Base-by-base conservation (phyloP, 768 basidiomycete species). In the Xerocomellus chrysenteron region DNA sequence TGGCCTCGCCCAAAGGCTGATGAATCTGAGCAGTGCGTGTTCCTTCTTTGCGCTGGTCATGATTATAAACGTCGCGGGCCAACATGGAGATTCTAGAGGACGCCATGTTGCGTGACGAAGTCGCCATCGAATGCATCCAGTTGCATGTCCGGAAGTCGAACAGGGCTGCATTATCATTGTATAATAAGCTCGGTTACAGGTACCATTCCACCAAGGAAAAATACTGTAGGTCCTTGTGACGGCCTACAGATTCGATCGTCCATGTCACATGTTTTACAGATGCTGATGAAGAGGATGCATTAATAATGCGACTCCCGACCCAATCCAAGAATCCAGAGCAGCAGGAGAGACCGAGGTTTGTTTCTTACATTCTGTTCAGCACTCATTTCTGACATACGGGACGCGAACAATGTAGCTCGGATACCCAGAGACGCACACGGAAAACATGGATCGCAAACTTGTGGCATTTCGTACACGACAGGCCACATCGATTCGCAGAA, bases 101-200 rank as follows among this genome's bases (percentile, higher is more conserved):
- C 0, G 65, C 69, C 42, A 71, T 73, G 54, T 13, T 50, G 13
- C 57, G 66, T 5, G 66, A 58, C 26, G 45, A 60, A 10, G 16
- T 9, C 8, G 21, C 37, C 10, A 43, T 73, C 39, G 48, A 59
- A 33, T 58, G 57, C 42, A 60, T 73, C 43, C 63, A 73, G 35
- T 33, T 71, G 35, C 63, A 73, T 2, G 71, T 71, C 36, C 65
- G 71, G 39, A 68, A 39, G 32, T 69, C 70, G 30, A 71, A 71
- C 44, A 65, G 42, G 28, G 57, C 62, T 11, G 70, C 70, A 14
- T 45, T 37, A 33, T 52, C 58, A 7, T 39, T 73, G 5, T 71
- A 71, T 26, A 39, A 58, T 2, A 66, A 61, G 16, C 65, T 71
- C 11, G 70, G 69, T 30, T 71, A 70, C 50, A 4, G 21, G 12